phyloP scores from a whole-genome alignment of 345 rosid species.

The Crucihimalaya himalaica region DNA sequence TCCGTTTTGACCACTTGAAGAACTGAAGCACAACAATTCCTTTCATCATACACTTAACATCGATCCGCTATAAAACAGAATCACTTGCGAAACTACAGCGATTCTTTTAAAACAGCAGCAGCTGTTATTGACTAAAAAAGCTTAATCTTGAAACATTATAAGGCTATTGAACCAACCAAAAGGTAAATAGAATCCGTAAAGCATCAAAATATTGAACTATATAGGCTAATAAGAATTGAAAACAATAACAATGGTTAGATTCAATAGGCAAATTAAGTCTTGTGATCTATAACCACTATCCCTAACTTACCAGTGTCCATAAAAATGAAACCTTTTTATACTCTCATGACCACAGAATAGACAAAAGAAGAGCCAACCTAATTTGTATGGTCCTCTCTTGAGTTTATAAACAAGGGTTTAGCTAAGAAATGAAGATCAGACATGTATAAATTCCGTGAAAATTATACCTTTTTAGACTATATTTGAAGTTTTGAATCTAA shows the following conservation, averaged over 20 bases:
- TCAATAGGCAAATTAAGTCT: not conserved
- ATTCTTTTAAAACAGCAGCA: not conserved
- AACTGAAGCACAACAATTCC: slow-evolving; percentile 18
- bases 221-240: not conserved
- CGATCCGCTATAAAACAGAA: not conserved
- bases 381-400: too few relatives aligned
- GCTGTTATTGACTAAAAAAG: not conserved
- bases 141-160: slow-evolving; percentile 7
- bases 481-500: not conserved
- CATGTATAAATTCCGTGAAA: not conserved
- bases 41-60: not conserved
- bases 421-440: not conserved
- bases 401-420: not conserved
- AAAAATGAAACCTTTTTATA: not conserved
- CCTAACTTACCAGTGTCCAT: not conserved
- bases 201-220: not conserved
- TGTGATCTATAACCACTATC: not conserved
- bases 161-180: not conserved
- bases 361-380: not conserved
- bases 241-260: not conserved
- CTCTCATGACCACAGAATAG: not conserved
- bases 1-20: slow-evolving; percentile 26
- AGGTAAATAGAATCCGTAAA: not conserved
- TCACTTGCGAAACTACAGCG: not conserved
- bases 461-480: not conserved